Base-by-base conservation (phyloP, 805 yeast genomes). In the Groenewaldozyma salmanticensis region DNA sequence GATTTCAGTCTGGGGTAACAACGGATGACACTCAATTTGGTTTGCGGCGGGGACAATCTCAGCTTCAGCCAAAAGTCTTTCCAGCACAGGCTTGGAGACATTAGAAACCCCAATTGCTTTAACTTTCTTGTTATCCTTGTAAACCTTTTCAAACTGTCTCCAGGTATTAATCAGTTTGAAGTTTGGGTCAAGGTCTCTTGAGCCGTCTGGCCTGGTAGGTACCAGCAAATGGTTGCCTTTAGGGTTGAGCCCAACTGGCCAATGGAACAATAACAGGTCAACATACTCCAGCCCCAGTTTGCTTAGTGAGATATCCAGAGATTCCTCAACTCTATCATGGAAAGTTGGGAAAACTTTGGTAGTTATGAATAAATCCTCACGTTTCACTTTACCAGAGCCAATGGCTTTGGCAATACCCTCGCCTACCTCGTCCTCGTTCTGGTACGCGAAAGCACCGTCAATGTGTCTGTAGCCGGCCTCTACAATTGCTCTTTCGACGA, bases 61-160 rank as follows among this genome's bases (percentile, higher is more conserved):
- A 40, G 70, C 72, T 34, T 62, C 64, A 7, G 60, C 61, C 33
- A 81, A 64, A 44, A 84, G 63, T 36, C 60, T 67, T 45, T 71
- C 62, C 46, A 80, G 55, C 49, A 74, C 70, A 42, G 65, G 69
- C 21, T 71, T 61, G 16, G 82, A 70, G 57, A 77, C 75, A 42
- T 85, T 84, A 29, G 88, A 80, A 33, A 84, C 82, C 51, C 95
- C 95, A 57, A 84, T 72, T 21, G 87, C 75, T 52, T 68, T 74
- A 24, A 74, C 67, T 57, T 73, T 45, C 57, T 73, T 45, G 27
- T 70, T 70, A n/a, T 40, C 40, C 22, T 61, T 62, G 39, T 74
- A 67, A 40, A 81, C 62, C 51, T 72, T 63, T 64, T 82, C 85
- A 73, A 84, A 61, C 33, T 59, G 62, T 51, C 70, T 75, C 77